phyloP scores from a whole-genome alignment of 176 grass and related monocot genomes.

The Olyra latifolia region DNA sequence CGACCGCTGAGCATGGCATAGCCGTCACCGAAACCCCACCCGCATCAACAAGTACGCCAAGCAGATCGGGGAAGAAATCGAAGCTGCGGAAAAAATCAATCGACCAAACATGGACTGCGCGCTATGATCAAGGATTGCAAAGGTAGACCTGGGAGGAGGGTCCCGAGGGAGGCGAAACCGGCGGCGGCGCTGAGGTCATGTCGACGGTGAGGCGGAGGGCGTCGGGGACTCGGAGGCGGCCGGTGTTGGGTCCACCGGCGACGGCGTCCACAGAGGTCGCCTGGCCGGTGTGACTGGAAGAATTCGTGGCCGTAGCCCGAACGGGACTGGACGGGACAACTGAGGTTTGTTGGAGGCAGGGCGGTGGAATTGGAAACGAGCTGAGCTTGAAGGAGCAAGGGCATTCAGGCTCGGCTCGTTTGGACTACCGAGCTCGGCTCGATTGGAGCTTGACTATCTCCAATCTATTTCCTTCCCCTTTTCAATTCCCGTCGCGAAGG shows the following conservation, averaged over 20 bases:
- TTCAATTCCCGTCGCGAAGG: too few relatives aligned
- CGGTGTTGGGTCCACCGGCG: background rate
- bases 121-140: background rate
- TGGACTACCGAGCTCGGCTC: too few relatives aligned
- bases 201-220: background rate
- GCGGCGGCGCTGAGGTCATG: constrained; percentile 2
- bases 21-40: background rate
- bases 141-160: constrained; percentile 22
- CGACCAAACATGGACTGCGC: background rate
- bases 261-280: background rate
- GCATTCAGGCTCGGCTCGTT: too few relatives aligned
- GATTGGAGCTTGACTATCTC: too few relatives aligned
- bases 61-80: background rate
- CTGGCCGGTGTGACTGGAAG: background rate
- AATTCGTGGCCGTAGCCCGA: background rate
- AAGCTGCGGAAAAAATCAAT: background rate
- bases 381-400: too few relatives aligned
- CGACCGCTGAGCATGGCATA: background rate
- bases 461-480: too few relatives aligned
- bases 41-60: background rate
- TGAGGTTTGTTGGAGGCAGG: background rate
- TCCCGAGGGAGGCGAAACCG: constrained; percentile 14
- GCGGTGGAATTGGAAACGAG: too few relatives aligned
- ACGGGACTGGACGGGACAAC: too few relatives aligned
- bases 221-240: background rate